Evolutionary conservation across 2,329 filamentous ascomycete genomes (phyloP).

Genomic region (Fusarium tricinctum): DNA sequence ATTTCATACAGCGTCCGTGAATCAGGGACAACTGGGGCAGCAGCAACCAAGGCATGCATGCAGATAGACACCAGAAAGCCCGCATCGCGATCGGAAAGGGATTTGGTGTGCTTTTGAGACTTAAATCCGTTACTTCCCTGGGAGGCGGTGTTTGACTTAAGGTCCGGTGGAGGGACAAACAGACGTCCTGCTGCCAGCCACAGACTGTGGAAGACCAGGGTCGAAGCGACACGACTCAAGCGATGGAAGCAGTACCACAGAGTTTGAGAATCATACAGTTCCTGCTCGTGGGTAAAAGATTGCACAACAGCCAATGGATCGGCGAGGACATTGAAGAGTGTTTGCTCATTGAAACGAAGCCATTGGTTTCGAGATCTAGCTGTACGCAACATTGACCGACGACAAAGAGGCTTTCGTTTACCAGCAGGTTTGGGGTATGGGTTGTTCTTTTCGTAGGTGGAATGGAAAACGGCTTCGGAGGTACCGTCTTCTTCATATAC

Average conservation of each 20-base stretch:
- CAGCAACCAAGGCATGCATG: constrained; percentile 72
- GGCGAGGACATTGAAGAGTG: constrained; percentile 73
- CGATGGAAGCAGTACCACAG: constrained; percentile 75
- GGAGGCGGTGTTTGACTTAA: constrained; percentile 57
- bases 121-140: constrained; percentile 49
- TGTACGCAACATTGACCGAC: constrained; percentile 7
- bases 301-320: constrained; percentile 67
- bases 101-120: constrained; percentile 53
- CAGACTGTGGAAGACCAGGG: constrained; percentile 72
- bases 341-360: constrained; percentile 74
- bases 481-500: constrained; percentile 70
- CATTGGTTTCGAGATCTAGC: constrained; percentile 60
- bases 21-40: constrained; percentile 65
- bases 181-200: constrained; percentile 73
- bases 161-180: constrained; percentile 66
- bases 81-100: constrained; percentile 64
- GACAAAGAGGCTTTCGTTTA: constrained; percentile 28
- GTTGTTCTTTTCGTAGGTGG: neutral
- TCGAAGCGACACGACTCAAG: constrained; percentile 69
- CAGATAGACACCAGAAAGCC: constrained; percentile 71
- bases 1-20: constrained; percentile 68
- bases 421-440: constrained; percentile 33
- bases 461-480: constrained; percentile 59
- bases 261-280: constrained; percentile 71
- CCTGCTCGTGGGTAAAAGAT: constrained; percentile 69